Evolutionary conservation across 2,329 filamentous ascomycete species (phyloP).

Genomic region (Phaeoacremonium minimum): DNA sequence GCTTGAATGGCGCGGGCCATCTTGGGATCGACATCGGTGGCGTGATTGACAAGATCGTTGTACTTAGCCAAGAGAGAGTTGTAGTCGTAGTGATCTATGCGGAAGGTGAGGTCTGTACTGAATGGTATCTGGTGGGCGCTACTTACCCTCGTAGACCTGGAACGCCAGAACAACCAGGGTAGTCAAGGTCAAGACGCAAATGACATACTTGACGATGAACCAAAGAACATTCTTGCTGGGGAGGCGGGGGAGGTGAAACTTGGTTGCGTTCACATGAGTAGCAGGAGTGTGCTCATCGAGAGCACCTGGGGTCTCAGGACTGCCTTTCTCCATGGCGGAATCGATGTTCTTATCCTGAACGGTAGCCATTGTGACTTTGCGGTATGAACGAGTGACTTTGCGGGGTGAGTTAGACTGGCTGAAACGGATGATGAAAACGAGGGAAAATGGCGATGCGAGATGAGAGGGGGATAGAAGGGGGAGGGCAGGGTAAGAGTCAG

Average conservation of each 20-base stretch:
- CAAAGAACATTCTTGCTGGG: background rate
- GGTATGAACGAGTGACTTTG: background rate
- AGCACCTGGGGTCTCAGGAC: background rate
- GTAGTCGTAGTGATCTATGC: slow-evolving; percentile 11
- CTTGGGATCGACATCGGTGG: background rate
- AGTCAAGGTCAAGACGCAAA: slow-evolving; percentile 2
- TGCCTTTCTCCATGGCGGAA: background rate
- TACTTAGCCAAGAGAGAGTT: slow-evolving; percentile 9
- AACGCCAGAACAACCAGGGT: slow-evolving; percentile 3
- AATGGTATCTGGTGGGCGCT: background rate
- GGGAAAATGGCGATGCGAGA: no score
- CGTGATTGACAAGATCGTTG: slow-evolving; percentile 5
- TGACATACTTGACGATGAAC: slow-evolving; percentile 1
- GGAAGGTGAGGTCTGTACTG: background rate
- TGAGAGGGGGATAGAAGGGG: no score
- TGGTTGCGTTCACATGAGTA: background rate
- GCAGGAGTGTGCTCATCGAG: background rate
- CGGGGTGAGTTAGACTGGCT: no score
- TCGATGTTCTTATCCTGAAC: background rate
- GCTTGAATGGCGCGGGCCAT: background rate
- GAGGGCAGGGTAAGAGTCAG: no score
- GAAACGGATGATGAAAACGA: no score
- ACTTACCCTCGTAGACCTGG: slow-evolving; percentile 5
- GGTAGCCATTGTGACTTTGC: background rate
- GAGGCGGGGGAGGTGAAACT: no score